A percentile compares a stretch with the other conserved stretches of the same genome.
Conservation (phyloP, 495 filamentous ascomycete genomes). For the Aspergillus asperescens region DNA sequence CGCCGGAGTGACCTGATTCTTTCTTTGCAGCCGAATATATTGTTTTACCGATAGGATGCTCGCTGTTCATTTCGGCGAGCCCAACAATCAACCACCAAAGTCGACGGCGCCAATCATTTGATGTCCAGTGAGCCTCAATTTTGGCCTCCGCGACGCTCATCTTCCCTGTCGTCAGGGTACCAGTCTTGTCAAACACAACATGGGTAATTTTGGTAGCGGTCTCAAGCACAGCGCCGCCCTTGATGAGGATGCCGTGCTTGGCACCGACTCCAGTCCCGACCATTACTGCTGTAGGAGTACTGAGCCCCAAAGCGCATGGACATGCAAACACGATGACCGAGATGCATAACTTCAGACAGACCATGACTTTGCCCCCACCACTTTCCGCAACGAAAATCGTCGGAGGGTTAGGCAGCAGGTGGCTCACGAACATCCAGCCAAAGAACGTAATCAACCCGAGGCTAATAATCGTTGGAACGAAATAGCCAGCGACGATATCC, state of each 20-base stretch:
- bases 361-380: conserved; percentile 87
- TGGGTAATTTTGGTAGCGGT: conserved; percentile 87
- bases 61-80: conserved; percentile 85
- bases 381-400: conserved; percentile 75
- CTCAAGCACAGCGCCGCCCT: conserved; percentile 90
- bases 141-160: conserved; percentile 80
- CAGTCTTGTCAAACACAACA: conserved; percentile 98
- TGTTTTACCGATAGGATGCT: conserved; percentile 90
- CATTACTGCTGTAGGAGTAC: conserved; percentile 97
- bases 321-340: conserved; percentile 98
- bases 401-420: conserved; percentile 76
- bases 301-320: conserved; percentile 89
- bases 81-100: conserved; percentile 96
- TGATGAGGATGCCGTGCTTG: conserved; percentile 95
- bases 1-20: conserved; percentile 64
- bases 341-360: conserved; percentile 96
- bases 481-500: conserved; percentile 87
- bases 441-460: conserved; percentile 83
- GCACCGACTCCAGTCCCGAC: conserved; percentile 95
- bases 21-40: conserved; percentile 68
- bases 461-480: conserved; percentile 82
- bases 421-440: conserved; percentile 92
- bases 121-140: conserved; percentile 62
- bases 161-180: conserved; percentile 87
- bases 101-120: conserved; percentile 59